Conservation (phyloP, 192 early-diverging fungal species). For the Rhizoclosmatium sp. region DNA sequence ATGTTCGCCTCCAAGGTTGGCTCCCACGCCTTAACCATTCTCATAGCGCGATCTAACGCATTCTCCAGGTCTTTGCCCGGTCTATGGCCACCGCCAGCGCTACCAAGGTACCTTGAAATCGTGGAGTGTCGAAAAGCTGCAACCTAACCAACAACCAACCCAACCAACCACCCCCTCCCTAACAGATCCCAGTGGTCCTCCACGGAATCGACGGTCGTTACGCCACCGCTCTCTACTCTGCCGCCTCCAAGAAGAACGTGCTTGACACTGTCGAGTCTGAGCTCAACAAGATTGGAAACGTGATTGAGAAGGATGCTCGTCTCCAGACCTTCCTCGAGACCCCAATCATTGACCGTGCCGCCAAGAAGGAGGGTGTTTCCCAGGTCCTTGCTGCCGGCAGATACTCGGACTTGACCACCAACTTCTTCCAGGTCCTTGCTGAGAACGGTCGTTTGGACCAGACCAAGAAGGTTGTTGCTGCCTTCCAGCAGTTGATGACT, state of each 20-base stretch:
- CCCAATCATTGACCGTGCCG: slow-evolving; percentile 82
- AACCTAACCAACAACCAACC: background rate
- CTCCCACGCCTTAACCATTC: background rate
- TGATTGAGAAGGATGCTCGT: slow-evolving; percentile 76
- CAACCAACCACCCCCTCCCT: background rate
- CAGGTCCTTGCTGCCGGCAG: slow-evolving; percentile 69
- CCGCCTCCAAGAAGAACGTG: slow-evolving; percentile 82
- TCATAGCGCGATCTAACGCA: background rate
- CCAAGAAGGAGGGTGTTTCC: slow-evolving; percentile 80
- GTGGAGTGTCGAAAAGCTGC: no score
- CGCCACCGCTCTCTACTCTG: slow-evolving; percentile 94
- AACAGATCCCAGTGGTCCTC: slow-evolving; percentile 80
- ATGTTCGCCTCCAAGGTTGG: background rate
- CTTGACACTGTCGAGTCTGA: slow-evolving; percentile 88
- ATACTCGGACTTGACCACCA: slow-evolving; percentile 82
- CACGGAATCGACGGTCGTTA: slow-evolving; percentile 97
- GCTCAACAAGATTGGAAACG: slow-evolving; percentile 69
- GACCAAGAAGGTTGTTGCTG: slow-evolving; percentile 79
- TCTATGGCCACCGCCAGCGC: slow-evolving; percentile 23
- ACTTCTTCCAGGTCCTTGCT: slow-evolving; percentile 90
- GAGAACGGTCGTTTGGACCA: slow-evolving; percentile 95
- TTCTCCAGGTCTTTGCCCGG: slow-evolving; percentile 18
- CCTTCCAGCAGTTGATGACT: slow-evolving; percentile 85
- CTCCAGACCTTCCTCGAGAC: slow-evolving; percentile 81
- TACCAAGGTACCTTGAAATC: background rate